Evolutionary conservation across 768 basidiomycete species (phyloP).

Genomic region (Naganishia friedmannii): DNA sequence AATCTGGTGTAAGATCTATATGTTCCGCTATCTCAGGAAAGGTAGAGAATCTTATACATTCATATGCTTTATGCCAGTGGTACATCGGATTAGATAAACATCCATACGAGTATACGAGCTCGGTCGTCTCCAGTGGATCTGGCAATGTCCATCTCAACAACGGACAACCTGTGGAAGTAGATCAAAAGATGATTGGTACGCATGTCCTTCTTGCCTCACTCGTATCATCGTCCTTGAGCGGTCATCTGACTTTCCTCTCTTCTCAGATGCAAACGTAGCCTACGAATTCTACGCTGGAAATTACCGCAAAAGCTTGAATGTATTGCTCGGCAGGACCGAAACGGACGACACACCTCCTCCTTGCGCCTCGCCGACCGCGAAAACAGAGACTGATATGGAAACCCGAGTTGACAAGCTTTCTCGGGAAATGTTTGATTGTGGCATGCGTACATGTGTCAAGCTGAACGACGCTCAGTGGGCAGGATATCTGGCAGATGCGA

Average conservation of each 20-base stretch:
- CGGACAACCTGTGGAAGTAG: background rate
- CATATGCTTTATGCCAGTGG: background rate
- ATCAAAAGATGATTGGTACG: conserved; percentile 17
- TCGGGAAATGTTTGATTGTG: conserved; percentile 15
- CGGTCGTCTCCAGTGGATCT: conserved; percentile 8
- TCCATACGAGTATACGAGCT: conserved; percentile 16
- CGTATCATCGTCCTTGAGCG: background rate
- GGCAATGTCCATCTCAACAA: conserved; percentile 1
- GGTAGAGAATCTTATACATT: background rate
- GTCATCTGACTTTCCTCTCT: too few relatives aligned
- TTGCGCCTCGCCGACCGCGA: background rate
- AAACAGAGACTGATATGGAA: background rate
- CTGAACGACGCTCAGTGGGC: conserved; percentile 8
- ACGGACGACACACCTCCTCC: background rate
- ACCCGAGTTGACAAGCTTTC: background rate
- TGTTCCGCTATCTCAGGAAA: background rate
- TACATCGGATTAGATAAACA: conserved; percentile 16
- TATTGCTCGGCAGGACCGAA: conserved; percentile 2
- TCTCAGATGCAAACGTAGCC: conserved; percentile 5
- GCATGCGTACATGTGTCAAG: conserved; percentile 5
- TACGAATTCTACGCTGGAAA: conserved; percentile 6
- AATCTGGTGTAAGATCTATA: conserved; percentile 2
- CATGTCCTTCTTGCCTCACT: background rate
- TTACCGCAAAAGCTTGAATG: conserved; percentile 9
- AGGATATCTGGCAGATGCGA: conserved; percentile 5